These are phyloP conservation scores for Xylaria cubensis DNA, from an alignment of 495 filamentous ascomycete genomes.

Conservation along the genomic window DNA sequence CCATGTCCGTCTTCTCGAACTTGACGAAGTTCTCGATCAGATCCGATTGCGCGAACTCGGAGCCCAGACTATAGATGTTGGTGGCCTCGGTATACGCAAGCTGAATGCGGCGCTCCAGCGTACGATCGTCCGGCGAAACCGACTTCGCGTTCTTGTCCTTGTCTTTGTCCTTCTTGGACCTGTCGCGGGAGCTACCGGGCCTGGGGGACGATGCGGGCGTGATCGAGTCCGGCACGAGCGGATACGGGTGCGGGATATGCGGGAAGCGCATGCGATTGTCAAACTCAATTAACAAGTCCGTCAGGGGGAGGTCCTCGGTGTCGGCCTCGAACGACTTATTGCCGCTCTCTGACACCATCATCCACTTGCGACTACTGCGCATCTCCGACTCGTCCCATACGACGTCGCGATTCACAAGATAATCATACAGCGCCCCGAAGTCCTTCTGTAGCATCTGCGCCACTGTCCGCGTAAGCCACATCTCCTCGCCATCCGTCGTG, in stretches of 20 bases:
- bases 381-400: constrained; percentile 67
- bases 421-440: constrained; percentile 74
- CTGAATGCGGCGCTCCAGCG: constrained; percentile 56
- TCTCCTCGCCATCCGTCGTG: constrained; percentile 54
- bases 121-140: constrained; percentile 36
- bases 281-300: constrained; percentile 71
- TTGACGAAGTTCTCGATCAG: constrained; percentile 68
- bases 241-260: constrained; percentile 74
- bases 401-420: constrained; percentile 72
- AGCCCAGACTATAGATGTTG: constrained; percentile 69
- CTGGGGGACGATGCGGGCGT: constrained; percentile 39
- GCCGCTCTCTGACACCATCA: constrained; percentile 62
- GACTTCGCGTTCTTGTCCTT: constrained; percentile 42
- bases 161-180: constrained; percentile 42
- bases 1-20: constrained; percentile 66
- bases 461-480: constrained; percentile 67
- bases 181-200: constrained; percentile 33
- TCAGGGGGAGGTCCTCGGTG: constrained; percentile 64
- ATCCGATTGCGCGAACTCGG: constrained; percentile 56
- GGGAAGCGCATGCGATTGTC: constrained; percentile 68
- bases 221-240: constrained; percentile 64
- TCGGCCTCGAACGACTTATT: constrained; percentile 65
- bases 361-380: constrained; percentile 63
- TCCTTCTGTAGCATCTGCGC: constrained; percentile 66
- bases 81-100: constrained; percentile 71